Conservation (phyloP, 2,329 filamentous ascomycete species). For the Ceratocystis cacaofunesta region DNA sequence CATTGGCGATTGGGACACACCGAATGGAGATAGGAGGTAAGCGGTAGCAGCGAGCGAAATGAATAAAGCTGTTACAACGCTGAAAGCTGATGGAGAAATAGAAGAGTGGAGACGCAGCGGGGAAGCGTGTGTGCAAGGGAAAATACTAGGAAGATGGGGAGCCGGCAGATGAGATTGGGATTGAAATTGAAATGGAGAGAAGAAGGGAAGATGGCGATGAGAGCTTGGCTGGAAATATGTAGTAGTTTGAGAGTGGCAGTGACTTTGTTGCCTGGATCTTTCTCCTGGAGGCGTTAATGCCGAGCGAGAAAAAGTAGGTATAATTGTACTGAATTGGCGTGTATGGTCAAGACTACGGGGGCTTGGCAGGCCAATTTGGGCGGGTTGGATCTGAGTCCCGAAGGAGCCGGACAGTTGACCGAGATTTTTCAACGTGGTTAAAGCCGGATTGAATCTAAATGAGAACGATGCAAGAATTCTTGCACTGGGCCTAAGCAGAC, state of each 20-base stretch:
- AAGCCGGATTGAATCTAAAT: neutral
- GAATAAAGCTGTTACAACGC: neutral
- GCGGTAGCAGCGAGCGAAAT: neutral
- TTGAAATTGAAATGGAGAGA: neutral
- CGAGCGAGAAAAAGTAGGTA: neutral
- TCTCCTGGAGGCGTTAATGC: neutral
- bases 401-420: constrained; percentile 1
- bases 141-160: neutral
- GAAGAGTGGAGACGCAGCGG: constrained; percentile 12
- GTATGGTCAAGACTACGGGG: neutral
- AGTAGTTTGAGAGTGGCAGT: neutral
- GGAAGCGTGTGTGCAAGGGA: neutral
- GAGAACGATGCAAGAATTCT: constrained; percentile 11
- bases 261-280: neutral
- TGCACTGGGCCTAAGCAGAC: constrained; percentile 4
- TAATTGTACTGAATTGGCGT: neutral
- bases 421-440: neutral
- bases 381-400: neutral
- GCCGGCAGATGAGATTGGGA: too few species aligned
- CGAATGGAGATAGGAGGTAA: neutral
- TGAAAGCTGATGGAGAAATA: constrained; percentile 1
- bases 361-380: neutral
- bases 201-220: neutral
- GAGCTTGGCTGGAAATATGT: neutral
- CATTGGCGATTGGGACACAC: neutral